Conservation (phyloP, 192 early-diverging fungal species). For the Glomus cerebriforme region DNA sequence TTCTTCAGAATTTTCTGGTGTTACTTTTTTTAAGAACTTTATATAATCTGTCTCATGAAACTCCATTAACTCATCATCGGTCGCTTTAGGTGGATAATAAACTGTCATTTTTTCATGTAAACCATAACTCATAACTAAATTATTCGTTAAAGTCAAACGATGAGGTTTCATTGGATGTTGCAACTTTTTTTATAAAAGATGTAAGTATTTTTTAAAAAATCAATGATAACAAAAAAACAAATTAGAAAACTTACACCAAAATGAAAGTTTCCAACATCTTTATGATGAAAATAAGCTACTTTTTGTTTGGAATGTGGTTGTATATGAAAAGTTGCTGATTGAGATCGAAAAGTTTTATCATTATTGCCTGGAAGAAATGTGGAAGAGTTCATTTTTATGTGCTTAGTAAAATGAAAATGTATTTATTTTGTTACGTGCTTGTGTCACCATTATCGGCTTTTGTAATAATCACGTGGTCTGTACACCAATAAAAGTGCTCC, state of each 20-base stretch:
- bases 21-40: conserved; percentile 88
- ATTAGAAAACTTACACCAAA: conserved; percentile 57
- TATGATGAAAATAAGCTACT: conserved; percentile 77
- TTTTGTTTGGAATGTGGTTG: conserved; percentile 60
- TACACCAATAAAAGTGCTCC: no score
- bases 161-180: conserved; percentile 91
- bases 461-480: no score
- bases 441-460: no score
- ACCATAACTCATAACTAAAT: conserved; percentile 90
- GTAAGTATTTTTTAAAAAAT: background rate
- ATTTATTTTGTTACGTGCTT: no score
- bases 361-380: background rate
- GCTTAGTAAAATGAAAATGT: no score
- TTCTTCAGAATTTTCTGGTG: conserved; percentile 67
- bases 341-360: background rate
- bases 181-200: conserved; percentile 37
- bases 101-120: conserved; percentile 89
- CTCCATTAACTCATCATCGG: conserved; percentile 85
- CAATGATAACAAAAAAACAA: no score
- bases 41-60: conserved; percentile 98
- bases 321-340: conserved; percentile 21
- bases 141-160: conserved; percentile 90
- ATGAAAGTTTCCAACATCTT: conserved; percentile 77
- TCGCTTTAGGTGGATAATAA: conserved; percentile 81
- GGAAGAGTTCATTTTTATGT: conserved; percentile 2